Conservation (phyloP, 495 filamentous ascomycete genomes). For the Stereocaulon alpinum region DNA sequence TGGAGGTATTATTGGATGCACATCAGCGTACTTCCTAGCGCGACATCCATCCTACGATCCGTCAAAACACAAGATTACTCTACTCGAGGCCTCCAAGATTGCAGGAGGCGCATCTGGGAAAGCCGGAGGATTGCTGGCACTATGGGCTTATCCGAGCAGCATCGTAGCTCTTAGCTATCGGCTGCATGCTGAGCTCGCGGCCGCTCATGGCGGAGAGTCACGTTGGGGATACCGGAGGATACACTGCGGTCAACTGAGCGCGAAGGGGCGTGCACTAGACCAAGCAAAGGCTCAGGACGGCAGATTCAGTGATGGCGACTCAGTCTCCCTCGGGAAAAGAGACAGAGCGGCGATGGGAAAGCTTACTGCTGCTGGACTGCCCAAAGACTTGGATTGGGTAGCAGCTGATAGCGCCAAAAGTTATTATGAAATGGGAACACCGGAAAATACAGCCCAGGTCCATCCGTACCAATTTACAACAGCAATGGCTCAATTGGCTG, state of each 20-base stretch:
- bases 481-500: conserved; percentile 69
- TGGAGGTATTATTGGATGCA: conserved; percentile 90
- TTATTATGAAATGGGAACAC: conserved; percentile 78
- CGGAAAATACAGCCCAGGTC: conserved; percentile 78
- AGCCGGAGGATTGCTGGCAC: conserved; percentile 79
- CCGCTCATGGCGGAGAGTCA: conserved; percentile 68
- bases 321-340: conserved; percentile 62
- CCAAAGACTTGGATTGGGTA: conserved; percentile 82
- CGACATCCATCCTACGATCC: conserved; percentile 78
- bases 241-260: conserved; percentile 62
- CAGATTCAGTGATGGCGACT: conserved; percentile 19
- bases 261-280: conserved; percentile 39
- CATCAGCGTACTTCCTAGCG: conserved; percentile 86
- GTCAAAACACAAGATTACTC: conserved; percentile 63
- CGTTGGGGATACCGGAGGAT: conserved; percentile 83
- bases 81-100: conserved; percentile 81
- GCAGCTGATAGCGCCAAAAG: conserved; percentile 49
- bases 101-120: conserved; percentile 92
- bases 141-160: conserved; percentile 84
- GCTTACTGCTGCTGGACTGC: conserved; percentile 52
- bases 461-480: conserved; percentile 91
- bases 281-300: conserved; percentile 25
- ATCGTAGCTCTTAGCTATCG: conserved; percentile 81
- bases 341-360: conserved; percentile 48
- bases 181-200: conserved; percentile 74